Conservation (phyloP, 768 basidiomycete species). For the Daedaleopsis nitida region DNA sequence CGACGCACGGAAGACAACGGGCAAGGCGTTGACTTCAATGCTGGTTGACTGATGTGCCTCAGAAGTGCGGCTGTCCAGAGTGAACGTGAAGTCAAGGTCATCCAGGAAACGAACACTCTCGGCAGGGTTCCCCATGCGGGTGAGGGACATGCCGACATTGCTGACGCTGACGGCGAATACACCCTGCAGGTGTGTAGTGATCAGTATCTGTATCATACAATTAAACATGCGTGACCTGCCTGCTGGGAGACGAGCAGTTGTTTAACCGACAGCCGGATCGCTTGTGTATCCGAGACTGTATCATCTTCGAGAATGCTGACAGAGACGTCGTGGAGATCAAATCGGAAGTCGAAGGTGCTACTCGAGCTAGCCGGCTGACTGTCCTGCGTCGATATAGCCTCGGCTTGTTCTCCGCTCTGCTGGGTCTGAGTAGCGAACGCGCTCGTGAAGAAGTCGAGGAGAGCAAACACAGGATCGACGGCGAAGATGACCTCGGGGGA, state of each 20-base stretch:
- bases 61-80: slow-evolving; percentile 83
- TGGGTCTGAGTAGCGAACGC: slow-evolving; percentile 40
- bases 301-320: slow-evolving; percentile 89
- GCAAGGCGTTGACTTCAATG: slow-evolving; percentile 79
- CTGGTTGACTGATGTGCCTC: slow-evolving; percentile 70
- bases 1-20: slow-evolving; percentile 92
- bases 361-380: not conserved
- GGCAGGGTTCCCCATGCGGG: slow-evolving; percentile 78
- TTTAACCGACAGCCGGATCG: slow-evolving; percentile 82
- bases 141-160: slow-evolving; percentile 90
- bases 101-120: slow-evolving; percentile 93
- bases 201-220: not conserved
- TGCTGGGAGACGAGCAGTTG: slow-evolving; percentile 91
- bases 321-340: slow-evolving; percentile 90
- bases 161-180: slow-evolving; percentile 79
- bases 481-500: slow-evolving; percentile 93
- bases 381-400: not conserved
- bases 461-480: slow-evolving; percentile 84
- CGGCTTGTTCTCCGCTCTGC: slow-evolving; percentile 18
- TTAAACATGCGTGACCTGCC: slow-evolving; percentile 42
- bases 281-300: slow-evolving; percentile 73
- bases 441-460: slow-evolving; percentile 83
- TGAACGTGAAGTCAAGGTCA: slow-evolving; percentile 84
- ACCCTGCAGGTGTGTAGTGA: slow-evolving; percentile 47
- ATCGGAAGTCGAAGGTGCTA: slow-evolving; percentile 59